Evolutionary conservation across 2,329 filamentous ascomycete genomes (phyloP).

Genomic region (Microcera coccophila): DNA sequence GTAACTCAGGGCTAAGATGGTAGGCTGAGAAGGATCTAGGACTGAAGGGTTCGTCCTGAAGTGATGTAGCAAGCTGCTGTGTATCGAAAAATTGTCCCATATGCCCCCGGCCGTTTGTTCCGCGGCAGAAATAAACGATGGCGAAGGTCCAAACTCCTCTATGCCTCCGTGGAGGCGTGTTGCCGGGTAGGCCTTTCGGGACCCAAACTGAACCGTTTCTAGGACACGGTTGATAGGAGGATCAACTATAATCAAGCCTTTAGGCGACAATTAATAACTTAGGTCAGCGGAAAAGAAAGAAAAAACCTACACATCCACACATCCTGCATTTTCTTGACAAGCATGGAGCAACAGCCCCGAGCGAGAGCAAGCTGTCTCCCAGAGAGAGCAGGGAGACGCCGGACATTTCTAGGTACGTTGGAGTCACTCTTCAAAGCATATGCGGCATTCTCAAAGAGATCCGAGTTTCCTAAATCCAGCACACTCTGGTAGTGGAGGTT

Average conservation of each 20-base stretch:
- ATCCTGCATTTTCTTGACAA: background rate
- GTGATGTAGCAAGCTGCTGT: conserved; percentile 5
- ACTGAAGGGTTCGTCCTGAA: conserved; percentile 1
- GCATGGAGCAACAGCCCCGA: conserved; percentile 4
- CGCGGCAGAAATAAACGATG: conserved; percentile 4
- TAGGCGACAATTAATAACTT: background rate
- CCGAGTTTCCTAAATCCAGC: conserved; percentile 10
- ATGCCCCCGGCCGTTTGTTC: background rate
- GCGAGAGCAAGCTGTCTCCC: conserved; percentile 5
- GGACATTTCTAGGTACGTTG: conserved; percentile 4
- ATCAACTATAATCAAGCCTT: conserved; percentile 6
- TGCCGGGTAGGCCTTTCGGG: background rate
- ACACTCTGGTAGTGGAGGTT: conserved; percentile 19
- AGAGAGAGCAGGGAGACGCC: conserved; percentile 1
- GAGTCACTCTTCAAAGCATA: conserved; percentile 5
- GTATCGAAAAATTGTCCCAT: conserved; percentile 4
- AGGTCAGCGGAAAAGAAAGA: no score
- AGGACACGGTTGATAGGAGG: background rate
- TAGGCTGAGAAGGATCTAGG: background rate
- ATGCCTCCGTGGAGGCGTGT: conserved; percentile 2
- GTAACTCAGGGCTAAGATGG: conserved; percentile 12
- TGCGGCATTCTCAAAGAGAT: background rate
- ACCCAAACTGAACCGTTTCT: background rate
- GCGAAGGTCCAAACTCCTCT: conserved; percentile 1
- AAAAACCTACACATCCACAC: no score